Conservation (phyloP, 305 asterid species). For the Caryopteris hybrid region DNA sequence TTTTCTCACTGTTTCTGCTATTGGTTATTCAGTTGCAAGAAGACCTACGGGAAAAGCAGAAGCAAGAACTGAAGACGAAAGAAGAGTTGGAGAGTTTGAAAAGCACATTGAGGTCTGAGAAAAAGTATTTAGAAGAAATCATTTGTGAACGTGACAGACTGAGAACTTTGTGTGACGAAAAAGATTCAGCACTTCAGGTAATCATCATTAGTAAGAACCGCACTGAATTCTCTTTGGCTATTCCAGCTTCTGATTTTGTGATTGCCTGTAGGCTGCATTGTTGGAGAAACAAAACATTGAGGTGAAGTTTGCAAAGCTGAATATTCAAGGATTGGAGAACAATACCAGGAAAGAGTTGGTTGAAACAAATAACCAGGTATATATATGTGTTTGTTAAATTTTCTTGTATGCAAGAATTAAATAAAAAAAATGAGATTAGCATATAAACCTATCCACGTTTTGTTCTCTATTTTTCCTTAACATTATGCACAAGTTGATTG, state of each 20-base stretch:
- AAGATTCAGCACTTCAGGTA: conserved; percentile 81
- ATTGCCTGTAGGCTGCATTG: conserved; percentile 46
- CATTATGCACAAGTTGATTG: background rate
- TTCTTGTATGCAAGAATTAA: conserved; percentile 3
- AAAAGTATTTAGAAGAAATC: conserved; percentile 57
- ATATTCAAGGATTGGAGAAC: conserved; percentile 62
- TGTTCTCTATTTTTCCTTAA: background rate
- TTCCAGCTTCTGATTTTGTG: conserved; percentile 27
- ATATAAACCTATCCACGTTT: background rate
- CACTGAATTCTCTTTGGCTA: background rate
- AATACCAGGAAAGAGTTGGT: conserved; percentile 54
- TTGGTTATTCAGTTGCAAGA: conserved; percentile 63
- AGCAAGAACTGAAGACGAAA: conserved; percentile 48
- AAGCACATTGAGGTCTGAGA: conserved; percentile 55
- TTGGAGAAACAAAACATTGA: conserved; percentile 72
- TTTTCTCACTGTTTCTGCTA: background rate
- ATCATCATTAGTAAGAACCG: conserved; percentile 5
- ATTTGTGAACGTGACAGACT: conserved; percentile 62
- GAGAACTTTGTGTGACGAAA: conserved; percentile 60
- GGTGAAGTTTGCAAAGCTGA: conserved; percentile 57
- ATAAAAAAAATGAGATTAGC: background rate
- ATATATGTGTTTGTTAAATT: conserved; percentile 3
- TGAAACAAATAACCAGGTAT: conserved; percentile 80
- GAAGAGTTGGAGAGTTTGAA: conserved; percentile 67
- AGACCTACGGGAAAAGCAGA: conserved; percentile 65